Conservation (phyloP, 2,329 filamentous ascomycete species). For the Colletotrichum sp. region DNA sequence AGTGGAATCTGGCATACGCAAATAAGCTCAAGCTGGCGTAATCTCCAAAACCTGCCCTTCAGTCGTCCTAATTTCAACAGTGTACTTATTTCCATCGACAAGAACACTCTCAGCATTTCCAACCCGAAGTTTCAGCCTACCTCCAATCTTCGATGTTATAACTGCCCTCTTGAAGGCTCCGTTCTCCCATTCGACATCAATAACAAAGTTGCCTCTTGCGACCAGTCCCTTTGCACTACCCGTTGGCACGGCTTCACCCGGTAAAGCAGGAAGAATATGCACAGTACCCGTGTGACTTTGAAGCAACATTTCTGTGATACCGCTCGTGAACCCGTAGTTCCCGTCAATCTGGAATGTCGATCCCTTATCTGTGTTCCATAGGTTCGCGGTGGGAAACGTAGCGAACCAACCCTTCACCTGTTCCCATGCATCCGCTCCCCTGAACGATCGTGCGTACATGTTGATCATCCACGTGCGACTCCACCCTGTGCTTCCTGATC, state of each 20-base stretch:
- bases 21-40: not conserved
- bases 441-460: not conserved
- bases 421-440: constrained; percentile 30
- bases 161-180: not conserved
- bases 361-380: constrained; percentile 36
- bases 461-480: not conserved
- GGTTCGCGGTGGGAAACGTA: constrained; percentile 42
- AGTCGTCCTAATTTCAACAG: not conserved
- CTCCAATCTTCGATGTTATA: not conserved
- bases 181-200: not conserved
- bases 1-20: not conserved
- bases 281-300: constrained; percentile 37
- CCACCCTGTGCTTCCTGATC: constrained; percentile 20
- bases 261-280: constrained; percentile 28
- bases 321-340: constrained; percentile 50
- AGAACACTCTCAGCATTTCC: not conserved
- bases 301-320: constrained; percentile 48
- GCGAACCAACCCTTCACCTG: constrained; percentile 39
- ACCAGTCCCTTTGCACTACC: not conserved
- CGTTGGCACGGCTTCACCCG: not conserved
- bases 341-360: constrained; percentile 52
- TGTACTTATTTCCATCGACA: not conserved
- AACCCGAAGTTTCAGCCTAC: not conserved
- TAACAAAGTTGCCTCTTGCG: not conserved
- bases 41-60: not conserved